phyloP scores from a whole-genome alignment of 257 asterid species.

The Euphrasia confusa region DNA sequence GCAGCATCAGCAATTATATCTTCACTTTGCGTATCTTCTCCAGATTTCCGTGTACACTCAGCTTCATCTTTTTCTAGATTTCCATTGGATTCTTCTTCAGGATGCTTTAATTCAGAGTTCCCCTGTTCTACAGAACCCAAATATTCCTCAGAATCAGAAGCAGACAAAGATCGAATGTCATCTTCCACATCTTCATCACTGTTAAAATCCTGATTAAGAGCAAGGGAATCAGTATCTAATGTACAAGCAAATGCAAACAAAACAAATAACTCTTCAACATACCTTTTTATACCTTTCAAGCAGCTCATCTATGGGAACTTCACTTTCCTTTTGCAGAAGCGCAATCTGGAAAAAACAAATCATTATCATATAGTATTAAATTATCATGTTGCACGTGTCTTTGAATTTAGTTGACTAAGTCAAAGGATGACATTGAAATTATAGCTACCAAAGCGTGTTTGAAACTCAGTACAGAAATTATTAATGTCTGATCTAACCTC shows the following conservation, averaged over 20 bases:
- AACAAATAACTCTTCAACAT: constrained; percentile 31
- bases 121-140: constrained; percentile 39
- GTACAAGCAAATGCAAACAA: constrained; percentile 21
- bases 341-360: constrained; percentile 54
- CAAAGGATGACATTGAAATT: constrained; percentile 17
- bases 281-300: constrained; percentile 94
- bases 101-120: constrained; percentile 36
- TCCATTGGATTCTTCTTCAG: constrained; percentile 40
- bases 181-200: constrained; percentile 40
- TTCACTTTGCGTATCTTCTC: constrained; percentile 62
- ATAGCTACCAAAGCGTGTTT: constrained; percentile 10
- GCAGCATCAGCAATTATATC: constrained; percentile 93
- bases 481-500: constrained; percentile 46
- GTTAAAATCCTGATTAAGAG: constrained; percentile 47
- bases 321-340: constrained; percentile 85
- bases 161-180: constrained; percentile 39
- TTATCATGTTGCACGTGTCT: constrained; percentile 19
- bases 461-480: constrained; percentile 17
- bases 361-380: constrained; percentile 18
- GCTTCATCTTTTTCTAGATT: constrained; percentile 42
- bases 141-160: constrained; percentile 60
- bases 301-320: constrained; percentile 80
- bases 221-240: constrained; percentile 27
- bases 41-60: constrained; percentile 45
- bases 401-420: constrained; percentile 13